Conservation (phyloP, 2,329 filamentous ascomycete genomes). For the Bimuria novae-zelandiae region DNA sequence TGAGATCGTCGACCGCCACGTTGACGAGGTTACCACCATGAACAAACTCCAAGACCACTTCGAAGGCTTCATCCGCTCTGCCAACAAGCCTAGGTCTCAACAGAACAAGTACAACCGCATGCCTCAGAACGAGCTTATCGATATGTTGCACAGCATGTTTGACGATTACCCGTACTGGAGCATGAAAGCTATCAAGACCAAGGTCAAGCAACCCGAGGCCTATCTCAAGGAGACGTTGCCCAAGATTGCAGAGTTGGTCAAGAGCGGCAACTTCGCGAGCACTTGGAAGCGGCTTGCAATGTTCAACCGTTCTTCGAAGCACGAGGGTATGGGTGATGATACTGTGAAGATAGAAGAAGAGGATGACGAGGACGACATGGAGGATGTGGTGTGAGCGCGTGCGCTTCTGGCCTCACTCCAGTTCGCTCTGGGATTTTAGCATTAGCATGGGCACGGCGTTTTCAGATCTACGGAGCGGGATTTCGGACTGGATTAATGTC, state of each 20-base stretch:
- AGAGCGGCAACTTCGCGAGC: constrained; percentile 82
- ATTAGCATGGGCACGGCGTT: constrained; percentile 1
- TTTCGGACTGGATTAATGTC: not conserved
- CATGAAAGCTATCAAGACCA: constrained; percentile 80
- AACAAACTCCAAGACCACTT: constrained; percentile 39
- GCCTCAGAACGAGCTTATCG: constrained; percentile 83
- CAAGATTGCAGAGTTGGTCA: constrained; percentile 80
- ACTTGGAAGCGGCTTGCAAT: constrained; percentile 69
- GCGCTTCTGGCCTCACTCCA: not conserved
- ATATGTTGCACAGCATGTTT: constrained; percentile 84
- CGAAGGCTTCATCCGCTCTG: constrained; percentile 37
- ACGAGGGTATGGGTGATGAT: constrained; percentile 46
- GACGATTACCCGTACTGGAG: constrained; percentile 88
- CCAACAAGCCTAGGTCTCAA: constrained; percentile 29
- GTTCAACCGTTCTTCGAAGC: not conserved
- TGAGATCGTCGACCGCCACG: constrained; percentile 38
- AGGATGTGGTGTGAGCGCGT: constrained; percentile 63
- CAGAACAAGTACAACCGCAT: constrained; percentile 85
- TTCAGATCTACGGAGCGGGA: not conserved
- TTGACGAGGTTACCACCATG: constrained; percentile 23
- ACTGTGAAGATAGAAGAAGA: constrained; percentile 66
- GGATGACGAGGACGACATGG: constrained; percentile 73
- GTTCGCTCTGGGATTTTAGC: not conserved
- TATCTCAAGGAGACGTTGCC: constrained; percentile 86
- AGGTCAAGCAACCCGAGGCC: constrained; percentile 85